A percentile compares a stretch with the other conserved stretches of the same genome.
These are phyloP conservation scores for Babesia ovis DNA, from an alignment of 169 alveolate species.

Conservation along the genomic window DNA sequence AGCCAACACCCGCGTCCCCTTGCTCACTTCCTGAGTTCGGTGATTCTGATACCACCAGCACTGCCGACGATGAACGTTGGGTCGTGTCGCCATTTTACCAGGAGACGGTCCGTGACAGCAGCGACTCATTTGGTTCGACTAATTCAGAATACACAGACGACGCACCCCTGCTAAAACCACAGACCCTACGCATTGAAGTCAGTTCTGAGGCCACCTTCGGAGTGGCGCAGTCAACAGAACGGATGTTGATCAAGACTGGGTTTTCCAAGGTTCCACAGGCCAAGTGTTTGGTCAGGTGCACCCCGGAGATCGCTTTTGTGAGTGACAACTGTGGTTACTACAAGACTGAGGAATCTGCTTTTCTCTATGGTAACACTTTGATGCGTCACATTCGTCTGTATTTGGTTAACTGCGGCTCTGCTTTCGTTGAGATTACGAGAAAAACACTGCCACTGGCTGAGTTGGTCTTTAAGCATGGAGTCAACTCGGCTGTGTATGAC, in stretches of 20 bases:
- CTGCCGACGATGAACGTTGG: constrained; percentile 11
- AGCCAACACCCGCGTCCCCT: neutral
- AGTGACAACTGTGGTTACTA: constrained; percentile 42
- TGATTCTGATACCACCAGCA: constrained; percentile 11
- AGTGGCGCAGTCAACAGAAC: constrained; percentile 27
- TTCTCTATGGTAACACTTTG: constrained; percentile 15
- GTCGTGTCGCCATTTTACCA: constrained; percentile 11
- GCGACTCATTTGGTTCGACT: neutral
- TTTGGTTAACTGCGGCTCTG: constrained; percentile 53
- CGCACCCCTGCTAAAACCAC: neutral
- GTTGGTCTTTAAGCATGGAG: constrained; percentile 31
- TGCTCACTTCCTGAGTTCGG: constrained; percentile 13
- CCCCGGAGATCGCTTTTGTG: constrained; percentile 16
- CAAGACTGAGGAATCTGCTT: constrained; percentile 59
- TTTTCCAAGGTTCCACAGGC: constrained; percentile 16
- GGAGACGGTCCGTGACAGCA: constrained; percentile 12
- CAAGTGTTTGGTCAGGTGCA: constrained; percentile 12
- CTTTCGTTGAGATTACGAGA: constrained; percentile 23
- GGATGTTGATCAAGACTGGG: constrained; percentile 29
- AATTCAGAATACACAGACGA: constrained; percentile 1
- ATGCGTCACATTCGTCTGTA: constrained; percentile 58
- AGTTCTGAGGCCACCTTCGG: constrained; percentile 26
- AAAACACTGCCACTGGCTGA: constrained; percentile 33
- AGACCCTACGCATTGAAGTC: constrained; percentile 34
- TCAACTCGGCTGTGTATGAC: constrained; percentile 35